Conservation (phyloP, 2,329 filamentous ascomycete species). For the Elsinoe arachidis region DNA sequence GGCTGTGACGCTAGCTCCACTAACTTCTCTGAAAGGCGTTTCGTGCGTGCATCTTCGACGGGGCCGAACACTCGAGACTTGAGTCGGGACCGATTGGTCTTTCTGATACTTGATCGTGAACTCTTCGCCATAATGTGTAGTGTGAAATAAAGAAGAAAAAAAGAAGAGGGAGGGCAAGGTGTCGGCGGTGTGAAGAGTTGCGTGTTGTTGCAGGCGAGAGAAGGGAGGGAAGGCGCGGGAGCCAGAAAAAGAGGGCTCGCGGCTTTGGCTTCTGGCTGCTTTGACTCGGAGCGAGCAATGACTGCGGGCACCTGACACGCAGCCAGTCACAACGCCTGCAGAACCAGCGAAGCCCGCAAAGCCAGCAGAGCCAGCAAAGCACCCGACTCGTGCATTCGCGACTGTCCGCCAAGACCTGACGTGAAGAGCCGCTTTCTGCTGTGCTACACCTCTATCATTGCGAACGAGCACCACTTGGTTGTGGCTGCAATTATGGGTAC, state of each 20-base stretch:
- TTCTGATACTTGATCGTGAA: slow-evolving; percentile 66
- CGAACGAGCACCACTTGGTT: background rate
- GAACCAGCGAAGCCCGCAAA: too few relatives aligned
- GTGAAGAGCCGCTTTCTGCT: slow-evolving; percentile 6
- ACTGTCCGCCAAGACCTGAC: slow-evolving; percentile 6
- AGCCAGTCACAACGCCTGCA: background rate
- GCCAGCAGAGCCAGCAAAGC: background rate
- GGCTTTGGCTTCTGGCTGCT: background rate
- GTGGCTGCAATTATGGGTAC: background rate
- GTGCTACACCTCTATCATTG: background rate
- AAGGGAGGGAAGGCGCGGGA: slow-evolving; percentile 7
- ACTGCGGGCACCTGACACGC: slow-evolving; percentile 9
- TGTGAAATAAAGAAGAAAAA: slow-evolving; percentile 10
- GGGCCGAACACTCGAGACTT: slow-evolving; percentile 79
- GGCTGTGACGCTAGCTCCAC: slow-evolving; percentile 70
- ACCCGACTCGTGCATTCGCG: background rate
- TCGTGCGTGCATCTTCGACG: slow-evolving; percentile 65
- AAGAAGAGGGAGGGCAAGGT: background rate
- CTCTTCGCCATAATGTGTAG: slow-evolving; percentile 70
- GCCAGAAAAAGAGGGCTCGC: slow-evolving; percentile 8
- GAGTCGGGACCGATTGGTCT: slow-evolving; percentile 73
- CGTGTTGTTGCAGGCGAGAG: background rate
- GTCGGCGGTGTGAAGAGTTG: slow-evolving; percentile 10
- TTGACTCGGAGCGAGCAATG: slow-evolving; percentile 1
- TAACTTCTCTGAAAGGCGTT: slow-evolving; percentile 78